Evolutionary conservation across 2,329 filamentous ascomycete genomes (phyloP).

Genomic region (Aspergillus carbonarius): DNA sequence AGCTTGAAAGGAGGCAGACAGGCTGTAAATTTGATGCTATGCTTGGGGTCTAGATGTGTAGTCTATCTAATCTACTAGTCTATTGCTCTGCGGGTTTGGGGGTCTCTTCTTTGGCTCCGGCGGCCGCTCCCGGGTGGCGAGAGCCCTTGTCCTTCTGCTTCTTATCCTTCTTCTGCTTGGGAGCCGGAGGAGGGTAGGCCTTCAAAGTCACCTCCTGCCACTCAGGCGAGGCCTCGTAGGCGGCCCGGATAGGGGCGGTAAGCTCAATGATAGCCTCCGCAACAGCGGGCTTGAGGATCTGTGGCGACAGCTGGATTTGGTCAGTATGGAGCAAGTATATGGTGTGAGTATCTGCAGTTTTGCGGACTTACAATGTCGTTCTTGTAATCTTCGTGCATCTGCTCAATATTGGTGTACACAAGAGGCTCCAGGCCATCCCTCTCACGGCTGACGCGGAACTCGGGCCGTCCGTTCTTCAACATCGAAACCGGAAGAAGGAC

Average conservation of each 20-base stretch:
- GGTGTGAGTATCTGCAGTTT: constrained; percentile 28
- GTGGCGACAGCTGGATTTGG: constrained; percentile 68
- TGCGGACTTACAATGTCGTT: constrained; percentile 63
- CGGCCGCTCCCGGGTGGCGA: constrained; percentile 39
- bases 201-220: constrained; percentile 77
- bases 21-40: too few relatives aligned
- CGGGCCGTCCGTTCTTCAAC: constrained; percentile 48
- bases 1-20: too few relatives aligned
- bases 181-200: constrained; percentile 74
- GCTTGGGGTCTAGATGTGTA: not conserved
- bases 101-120: not conserved
- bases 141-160: constrained; percentile 75
- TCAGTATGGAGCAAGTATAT: constrained; percentile 3
- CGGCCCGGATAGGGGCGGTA: constrained; percentile 72
- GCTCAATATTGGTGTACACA: constrained; percentile 72
- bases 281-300: constrained; percentile 83
- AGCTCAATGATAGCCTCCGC: constrained; percentile 70
- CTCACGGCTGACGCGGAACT: constrained; percentile 67
- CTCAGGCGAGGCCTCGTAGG: constrained; percentile 68
- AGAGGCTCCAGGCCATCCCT: constrained; percentile 67
- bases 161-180: constrained; percentile 71
- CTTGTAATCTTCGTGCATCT: constrained; percentile 76
- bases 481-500: constrained; percentile 71
- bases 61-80: too few relatives aligned
- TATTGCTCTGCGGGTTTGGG: not conserved